These are phyloP conservation scores for Phylloboletellus chloephorus DNA, from an alignment of 1,284 basidiomycete genomes.

Conservation along the genomic window DNA sequence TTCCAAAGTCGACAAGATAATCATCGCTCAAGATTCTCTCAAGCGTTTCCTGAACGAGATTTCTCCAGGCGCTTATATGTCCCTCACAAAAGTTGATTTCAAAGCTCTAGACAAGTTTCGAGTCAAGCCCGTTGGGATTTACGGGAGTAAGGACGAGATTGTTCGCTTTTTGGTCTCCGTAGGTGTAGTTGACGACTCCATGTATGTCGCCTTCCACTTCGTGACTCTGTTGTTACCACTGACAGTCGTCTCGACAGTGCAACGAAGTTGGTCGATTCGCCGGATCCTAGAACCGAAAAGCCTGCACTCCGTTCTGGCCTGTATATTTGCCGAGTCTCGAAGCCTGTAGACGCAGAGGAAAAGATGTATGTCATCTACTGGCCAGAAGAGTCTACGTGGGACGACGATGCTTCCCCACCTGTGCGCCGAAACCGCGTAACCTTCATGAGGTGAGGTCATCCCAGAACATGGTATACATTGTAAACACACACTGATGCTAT, in stretches of 20 bases:
- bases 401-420: conserved; percentile 43
- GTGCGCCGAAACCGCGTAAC: conserved; percentile 50
- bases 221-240: not conserved
- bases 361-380: conserved; percentile 50
- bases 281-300: conserved; percentile 14
- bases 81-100: conserved; percentile 52
- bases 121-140: conserved; percentile 49
- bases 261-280: conserved; percentile 11
- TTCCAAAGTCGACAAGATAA: conserved; percentile 50
- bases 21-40: conserved; percentile 48
- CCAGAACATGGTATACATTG: too few relatives aligned
- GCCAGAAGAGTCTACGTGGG: conserved; percentile 59
- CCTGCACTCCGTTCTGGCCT: conserved; percentile 45
- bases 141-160: conserved; percentile 48
- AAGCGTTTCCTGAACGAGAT: conserved; percentile 42
- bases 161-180: conserved; percentile 38
- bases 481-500: not conserved
- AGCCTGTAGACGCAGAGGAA: conserved; percentile 10
- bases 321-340: conserved; percentile 34
- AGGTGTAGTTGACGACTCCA: conserved; percentile 32
- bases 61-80: conserved; percentile 43
- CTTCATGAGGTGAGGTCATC: conserved; percentile 47
- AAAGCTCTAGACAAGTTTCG: conserved; percentile 39
- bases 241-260: conserved; percentile 8
- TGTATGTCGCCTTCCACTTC: conserved; percentile 28